Percentiles rank a stretch among this genome's conserved stretches.
These are phyloP conservation scores for Pyracantha coccinea DNA, from an alignment of 331 rosid species.

Conservation along the genomic window DNA sequence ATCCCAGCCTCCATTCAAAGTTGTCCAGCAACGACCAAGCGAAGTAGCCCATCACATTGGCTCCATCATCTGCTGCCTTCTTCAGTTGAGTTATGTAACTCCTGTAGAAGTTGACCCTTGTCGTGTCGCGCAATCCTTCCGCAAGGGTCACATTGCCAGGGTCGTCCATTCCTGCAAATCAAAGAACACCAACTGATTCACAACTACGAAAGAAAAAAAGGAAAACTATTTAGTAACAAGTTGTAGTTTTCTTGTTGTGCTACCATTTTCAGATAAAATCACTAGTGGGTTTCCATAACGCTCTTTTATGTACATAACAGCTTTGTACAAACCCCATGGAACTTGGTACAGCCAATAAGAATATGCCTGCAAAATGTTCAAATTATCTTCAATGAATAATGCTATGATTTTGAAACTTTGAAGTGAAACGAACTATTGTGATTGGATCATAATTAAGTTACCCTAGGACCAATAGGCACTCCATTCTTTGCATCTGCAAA, in stretches of 20 bases:
- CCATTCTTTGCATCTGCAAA: conserved; percentile 67
- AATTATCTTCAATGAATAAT: background rate
- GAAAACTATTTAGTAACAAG: background rate
- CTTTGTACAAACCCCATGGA: conserved; percentile 89
- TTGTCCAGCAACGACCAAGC: conserved; percentile 96
- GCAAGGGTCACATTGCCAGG: conserved; percentile 59
- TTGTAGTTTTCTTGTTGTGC: background rate
- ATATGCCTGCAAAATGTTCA: conserved; percentile 41
- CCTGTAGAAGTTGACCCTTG: conserved; percentile 63
- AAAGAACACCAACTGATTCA: background rate
- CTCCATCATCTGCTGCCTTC: conserved; percentile 75
- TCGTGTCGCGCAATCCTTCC: conserved; percentile 58
- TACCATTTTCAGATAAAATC: conserved; percentile 81
- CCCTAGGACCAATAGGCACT: conserved; percentile 69
- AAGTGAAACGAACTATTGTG: background rate
- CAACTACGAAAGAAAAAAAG: background rate
- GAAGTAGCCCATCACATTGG: conserved; percentile 65
- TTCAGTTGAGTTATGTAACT: conserved; percentile 59
- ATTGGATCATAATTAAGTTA: conserved; percentile 23
- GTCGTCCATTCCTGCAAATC: conserved; percentile 72
- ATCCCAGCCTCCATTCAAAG: conserved; percentile 90
- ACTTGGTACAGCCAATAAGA: conserved; percentile 89
- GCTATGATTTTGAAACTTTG: background rate
- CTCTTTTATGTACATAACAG: conserved; percentile 59
- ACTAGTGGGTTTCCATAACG: conserved; percentile 63